Conservation (phyloP, 768 basidiomycete species). For the Filobasidium floriforme region DNA sequence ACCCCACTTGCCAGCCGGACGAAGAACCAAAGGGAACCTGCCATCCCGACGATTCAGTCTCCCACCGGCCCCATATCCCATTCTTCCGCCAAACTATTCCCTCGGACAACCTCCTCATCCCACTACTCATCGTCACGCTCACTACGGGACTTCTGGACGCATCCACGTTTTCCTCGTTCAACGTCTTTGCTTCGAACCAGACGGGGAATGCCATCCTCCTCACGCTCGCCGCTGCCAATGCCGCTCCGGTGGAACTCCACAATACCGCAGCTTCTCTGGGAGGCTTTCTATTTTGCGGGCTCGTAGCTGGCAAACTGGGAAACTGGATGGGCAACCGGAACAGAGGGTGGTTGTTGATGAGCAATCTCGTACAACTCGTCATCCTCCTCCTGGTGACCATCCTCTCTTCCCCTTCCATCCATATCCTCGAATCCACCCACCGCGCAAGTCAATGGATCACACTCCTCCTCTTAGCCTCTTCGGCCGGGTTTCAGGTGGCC, state of each 20-base stretch:
- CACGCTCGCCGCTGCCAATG: constrained; percentile 13
- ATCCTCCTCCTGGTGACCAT: constrained; percentile 1
- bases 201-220: constrained; percentile 22
- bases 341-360: constrained; percentile 14
- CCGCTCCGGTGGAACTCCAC: constrained; percentile 9
- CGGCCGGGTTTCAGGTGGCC: constrained; percentile 16
- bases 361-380: constrained; percentile 5
- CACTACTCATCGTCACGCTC: background rate
- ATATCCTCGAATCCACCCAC: background rate
- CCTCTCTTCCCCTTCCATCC: background rate
- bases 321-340: constrained; percentile 7
- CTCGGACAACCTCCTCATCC: background rate
- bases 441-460: constrained; percentile 8
- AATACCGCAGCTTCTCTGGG: constrained; percentile 15
- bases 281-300: constrained; percentile 11
- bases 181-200: constrained; percentile 15
- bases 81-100: background rate
- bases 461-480: constrained; percentile 12
- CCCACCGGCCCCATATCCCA: background rate
- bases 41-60: background rate
- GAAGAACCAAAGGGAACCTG: background rate
- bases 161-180: constrained; percentile 15
- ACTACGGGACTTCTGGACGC: constrained; percentile 14
- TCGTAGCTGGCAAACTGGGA: constrained; percentile 11
- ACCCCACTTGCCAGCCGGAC: background rate